These are phyloP conservation scores for Aspergillus chevalieri DNA, from an alignment of 2,329 filamentous ascomycete species.

Conservation along the genomic window DNA sequence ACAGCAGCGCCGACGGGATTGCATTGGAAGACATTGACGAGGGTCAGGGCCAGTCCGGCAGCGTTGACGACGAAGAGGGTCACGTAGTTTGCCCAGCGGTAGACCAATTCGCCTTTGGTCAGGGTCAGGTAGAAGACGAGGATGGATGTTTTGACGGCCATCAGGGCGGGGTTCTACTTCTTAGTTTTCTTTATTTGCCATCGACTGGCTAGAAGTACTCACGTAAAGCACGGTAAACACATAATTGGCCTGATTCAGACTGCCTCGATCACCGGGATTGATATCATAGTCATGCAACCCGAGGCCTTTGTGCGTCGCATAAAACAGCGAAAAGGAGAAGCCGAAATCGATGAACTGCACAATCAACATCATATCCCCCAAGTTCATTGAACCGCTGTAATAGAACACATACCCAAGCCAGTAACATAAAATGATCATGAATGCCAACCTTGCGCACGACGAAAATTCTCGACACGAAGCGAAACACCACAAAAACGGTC, in stretches of 20 bases:
- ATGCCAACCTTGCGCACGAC: constrained; percentile 66
- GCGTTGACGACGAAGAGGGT: constrained; percentile 72
- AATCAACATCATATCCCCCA: not conserved
- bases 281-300: constrained; percentile 39
- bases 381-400: not conserved
- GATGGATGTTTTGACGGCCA: constrained; percentile 90
- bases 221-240: constrained; percentile 57
- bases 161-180: constrained; percentile 76
- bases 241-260: constrained; percentile 49
- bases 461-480: constrained; percentile 64
- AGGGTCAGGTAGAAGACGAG: constrained; percentile 83
- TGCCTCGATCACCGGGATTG: constrained; percentile 17
- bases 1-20: constrained; percentile 67
- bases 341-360: constrained; percentile 39
- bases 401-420: constrained; percentile 60
- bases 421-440: constrained; percentile 75
- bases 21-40: constrained; percentile 86
- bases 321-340: constrained; percentile 43
- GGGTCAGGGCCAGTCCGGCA: constrained; percentile 70
- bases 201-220: constrained; percentile 21
- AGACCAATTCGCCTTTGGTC: constrained; percentile 68
- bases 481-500: constrained; percentile 66
- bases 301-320: constrained; percentile 38
- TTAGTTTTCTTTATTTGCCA: not conserved
- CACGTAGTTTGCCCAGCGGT: constrained; percentile 74